A percentile compares a stretch with the other conserved stretches of the same genome.
Conservation (phyloP, 2,329 filamentous ascomycete species). For the Neonectria faginata region DNA sequence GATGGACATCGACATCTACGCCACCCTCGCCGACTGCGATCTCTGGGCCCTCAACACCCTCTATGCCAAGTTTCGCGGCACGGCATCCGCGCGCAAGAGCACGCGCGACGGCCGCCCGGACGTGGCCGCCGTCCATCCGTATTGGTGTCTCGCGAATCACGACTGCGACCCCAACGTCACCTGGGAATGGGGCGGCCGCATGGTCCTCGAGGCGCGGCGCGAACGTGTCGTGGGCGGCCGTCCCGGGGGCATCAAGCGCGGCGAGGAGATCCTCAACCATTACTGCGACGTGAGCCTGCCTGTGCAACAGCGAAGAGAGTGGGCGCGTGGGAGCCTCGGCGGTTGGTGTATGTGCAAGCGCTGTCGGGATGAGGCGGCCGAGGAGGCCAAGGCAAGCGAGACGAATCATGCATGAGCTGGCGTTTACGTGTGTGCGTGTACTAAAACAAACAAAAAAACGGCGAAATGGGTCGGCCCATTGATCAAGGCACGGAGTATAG, state of each 20-base stretch:
- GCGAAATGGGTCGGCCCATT: constrained; percentile 1
- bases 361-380: constrained; percentile 78
- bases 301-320: constrained; percentile 86
- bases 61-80: constrained; percentile 92
- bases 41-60: constrained; percentile 91
- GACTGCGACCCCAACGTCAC: constrained; percentile 94
- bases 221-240: constrained; percentile 64
- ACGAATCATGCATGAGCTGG: constrained; percentile 25
- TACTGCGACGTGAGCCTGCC: constrained; percentile 89
- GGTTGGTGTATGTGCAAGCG: constrained; percentile 89
- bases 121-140: constrained; percentile 90
- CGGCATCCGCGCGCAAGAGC: constrained; percentile 86
- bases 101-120: constrained; percentile 84
- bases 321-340: constrained; percentile 88
- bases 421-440: not conserved
- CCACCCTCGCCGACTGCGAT: constrained; percentile 69
- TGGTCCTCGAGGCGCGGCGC: constrained; percentile 75
- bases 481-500: constrained; percentile 6
- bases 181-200: constrained; percentile 91
- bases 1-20: constrained; percentile 85
- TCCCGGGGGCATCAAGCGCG: constrained; percentile 75
- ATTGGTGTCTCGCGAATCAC: constrained; percentile 97
- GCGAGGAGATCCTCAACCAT: constrained; percentile 90
- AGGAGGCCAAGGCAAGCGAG: constrained; percentile 66
- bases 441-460: not conserved